phyloP scores from a whole-genome alignment of 768 basidiomycete genomes.

The Cyathus striatus region DNA sequence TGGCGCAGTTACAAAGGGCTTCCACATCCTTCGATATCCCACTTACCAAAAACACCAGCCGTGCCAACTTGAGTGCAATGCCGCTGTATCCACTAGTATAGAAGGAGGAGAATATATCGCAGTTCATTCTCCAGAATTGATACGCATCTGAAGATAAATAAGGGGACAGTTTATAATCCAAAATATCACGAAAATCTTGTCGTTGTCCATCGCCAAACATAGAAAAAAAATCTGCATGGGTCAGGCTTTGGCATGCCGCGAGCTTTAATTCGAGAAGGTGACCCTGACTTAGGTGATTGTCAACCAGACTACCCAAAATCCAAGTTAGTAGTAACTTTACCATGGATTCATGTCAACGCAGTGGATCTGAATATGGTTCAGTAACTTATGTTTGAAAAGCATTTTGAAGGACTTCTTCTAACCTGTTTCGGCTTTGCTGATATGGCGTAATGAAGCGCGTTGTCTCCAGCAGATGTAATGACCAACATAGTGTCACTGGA shows the following conservation, averaged over 20 bases:
- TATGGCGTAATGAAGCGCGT: constrained; percentile 75
- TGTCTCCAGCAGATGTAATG: constrained; percentile 78
- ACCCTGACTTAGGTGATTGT: constrained; percentile 44
- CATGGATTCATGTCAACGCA: constrained; percentile 74
- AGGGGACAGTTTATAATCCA: constrained; percentile 60
- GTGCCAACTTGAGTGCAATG: constrained; percentile 60
- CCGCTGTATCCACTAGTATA: constrained; percentile 67
- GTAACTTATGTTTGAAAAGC: neutral
- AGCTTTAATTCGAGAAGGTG: constrained; percentile 79
- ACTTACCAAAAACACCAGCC: constrained; percentile 51
- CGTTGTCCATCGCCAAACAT: constrained; percentile 67
- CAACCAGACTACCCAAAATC: neutral
- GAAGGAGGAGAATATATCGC: constrained; percentile 47
- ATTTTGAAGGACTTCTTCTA: constrained; percentile 8
- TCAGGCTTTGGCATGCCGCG: constrained; percentile 52
- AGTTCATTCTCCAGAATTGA: constrained; percentile 72
- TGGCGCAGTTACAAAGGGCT: constrained; percentile 47
- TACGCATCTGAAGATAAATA: constrained; percentile 68
- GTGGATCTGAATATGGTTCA: constrained; percentile 38
- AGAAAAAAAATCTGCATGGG: constrained; percentile 57
- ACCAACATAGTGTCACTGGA: constrained; percentile 63
- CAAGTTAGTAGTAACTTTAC: constrained; percentile 16
- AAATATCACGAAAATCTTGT: constrained; percentile 49
- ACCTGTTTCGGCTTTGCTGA: constrained; percentile 53
- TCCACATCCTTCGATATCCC: constrained; percentile 54